Base-by-base conservation (phyloP, 2,329 filamentous ascomycete genomes). In the Penicillium sp. region DNA sequence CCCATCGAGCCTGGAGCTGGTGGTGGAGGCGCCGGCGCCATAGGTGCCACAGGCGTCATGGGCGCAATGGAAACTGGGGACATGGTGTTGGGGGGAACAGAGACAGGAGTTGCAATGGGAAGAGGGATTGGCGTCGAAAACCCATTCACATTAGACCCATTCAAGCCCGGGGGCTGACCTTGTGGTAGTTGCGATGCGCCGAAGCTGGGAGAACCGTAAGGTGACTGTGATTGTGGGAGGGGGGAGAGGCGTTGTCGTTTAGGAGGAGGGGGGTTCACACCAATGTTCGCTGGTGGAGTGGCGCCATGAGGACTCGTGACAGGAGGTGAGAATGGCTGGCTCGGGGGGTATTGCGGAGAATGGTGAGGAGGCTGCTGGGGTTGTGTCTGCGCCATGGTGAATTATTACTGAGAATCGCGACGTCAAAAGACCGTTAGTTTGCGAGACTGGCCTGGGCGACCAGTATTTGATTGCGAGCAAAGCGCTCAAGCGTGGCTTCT, bases 221-320 rank as follows among this genome's bases (percentile, higher is more conserved):
- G 85, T 26, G 73, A 73, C 47, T 74, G 79, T 52, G 88, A 86
- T n/a, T 80, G 75, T 33, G 86, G 82, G 57, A 85, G 86, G 52
- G 87, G 86, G 24, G 87, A 90, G 48, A 89, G 76, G 56, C 84
- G 87, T 69, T 82, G 86, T 69, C 89, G 83, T 76, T 94, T 93
- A 58, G 82, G 83, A 16, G 89, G 86, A 49, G 88, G 88, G 49
- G 87, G 82, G 73, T 87, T 75, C 48, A 68, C 74, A 72, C 68
- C 71, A 66, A 64, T 68, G 60, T 70, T 72, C 52, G 72, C 74
- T 61, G 82, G 81, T 61, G 82, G 81, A 30, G 80, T 77, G 21
- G 81, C 76, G 50, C 78, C 81, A 46, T 87, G 85, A 23, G 85
- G 81, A 35, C 81, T 80, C 49, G 80, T 80, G 57, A 83, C 85